Conservation (phyloP, 495 filamentous ascomycete genomes). For the Jackrogersella minutella region DNA sequence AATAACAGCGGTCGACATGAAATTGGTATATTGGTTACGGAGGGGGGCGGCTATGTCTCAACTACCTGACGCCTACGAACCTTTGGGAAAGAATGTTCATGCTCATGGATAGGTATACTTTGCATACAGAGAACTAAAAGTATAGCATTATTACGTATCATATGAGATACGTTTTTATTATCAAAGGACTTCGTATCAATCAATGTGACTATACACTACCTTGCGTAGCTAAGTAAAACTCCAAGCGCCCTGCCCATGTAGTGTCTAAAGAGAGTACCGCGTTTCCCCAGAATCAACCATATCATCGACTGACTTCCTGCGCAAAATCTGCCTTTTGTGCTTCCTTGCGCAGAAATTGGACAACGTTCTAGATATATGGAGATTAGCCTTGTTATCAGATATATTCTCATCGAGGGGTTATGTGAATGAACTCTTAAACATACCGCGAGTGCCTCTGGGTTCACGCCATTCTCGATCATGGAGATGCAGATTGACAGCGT, state of each 20-base stretch:
- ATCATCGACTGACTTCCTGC: constrained; percentile 39
- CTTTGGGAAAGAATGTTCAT: constrained; percentile 15
- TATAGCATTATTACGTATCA: neutral
- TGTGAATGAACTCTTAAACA: constrained; percentile 48
- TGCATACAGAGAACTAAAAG: constrained; percentile 16
- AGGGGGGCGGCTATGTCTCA: constrained; percentile 17
- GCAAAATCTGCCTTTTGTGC: constrained; percentile 53
- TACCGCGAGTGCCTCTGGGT: constrained; percentile 94
- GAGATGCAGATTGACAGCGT: constrained; percentile 94
- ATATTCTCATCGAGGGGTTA: neutral
- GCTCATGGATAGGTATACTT: constrained; percentile 16
- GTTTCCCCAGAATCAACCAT: neutral
- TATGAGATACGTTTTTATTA: neutral
- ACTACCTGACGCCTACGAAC: constrained; percentile 10
- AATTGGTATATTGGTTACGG: constrained; percentile 23
- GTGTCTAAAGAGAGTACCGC: neutral
- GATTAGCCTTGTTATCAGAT: neutral
- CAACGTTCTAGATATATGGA: constrained; percentile 65
- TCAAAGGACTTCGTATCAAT: neutral
- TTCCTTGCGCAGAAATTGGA: constrained; percentile 76
- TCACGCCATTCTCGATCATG: constrained; percentile 94
- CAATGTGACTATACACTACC: neutral
- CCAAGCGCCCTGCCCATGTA: constrained; percentile 23
- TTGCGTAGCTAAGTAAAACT: constrained; percentile 10
- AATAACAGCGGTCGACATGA: constrained; percentile 19